These are phyloP conservation scores for Albatrellus sp. DNA, from an alignment of 1,284 basidiomycete genomes.

Conservation along the genomic window DNA sequence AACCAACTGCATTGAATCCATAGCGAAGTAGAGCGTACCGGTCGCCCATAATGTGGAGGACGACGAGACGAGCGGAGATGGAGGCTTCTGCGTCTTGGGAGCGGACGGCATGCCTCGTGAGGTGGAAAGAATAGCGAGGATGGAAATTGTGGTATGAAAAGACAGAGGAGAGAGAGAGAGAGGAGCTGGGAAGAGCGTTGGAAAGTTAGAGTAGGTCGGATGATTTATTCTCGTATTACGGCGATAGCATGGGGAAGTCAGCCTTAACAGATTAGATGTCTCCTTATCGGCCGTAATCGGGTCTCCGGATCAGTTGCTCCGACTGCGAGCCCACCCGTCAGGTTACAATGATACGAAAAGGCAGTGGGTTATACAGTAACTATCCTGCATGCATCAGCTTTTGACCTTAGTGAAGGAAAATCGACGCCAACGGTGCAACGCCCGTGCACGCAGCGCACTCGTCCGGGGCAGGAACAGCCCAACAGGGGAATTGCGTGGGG, in stretches of 20 bases:
- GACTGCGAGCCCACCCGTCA: too few species aligned
- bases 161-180: constrained; percentile 9
- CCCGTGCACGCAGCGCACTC: too few species aligned
- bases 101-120: constrained; percentile 4
- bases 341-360: too few species aligned
- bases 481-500: too few species aligned
- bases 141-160: constrained; percentile 6
- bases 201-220: constrained; percentile 9
- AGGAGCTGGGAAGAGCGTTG: constrained; percentile 12
- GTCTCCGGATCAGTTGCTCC: constrained; percentile 4
- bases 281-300: constrained; percentile 4
- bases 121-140: constrained; percentile 15
- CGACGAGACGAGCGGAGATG: constrained; percentile 20
- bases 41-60: constrained; percentile 44
- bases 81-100: constrained; percentile 5
- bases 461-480: too few species aligned
- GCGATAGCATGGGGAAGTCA: background rate
- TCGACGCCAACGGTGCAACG: too few species aligned
- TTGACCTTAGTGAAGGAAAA: too few species aligned
- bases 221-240: background rate
- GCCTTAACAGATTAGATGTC: constrained; percentile 21
- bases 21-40: constrained; percentile 19
- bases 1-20: constrained; percentile 1
- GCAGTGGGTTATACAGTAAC: too few species aligned
- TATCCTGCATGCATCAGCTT: too few species aligned